Conservation (phyloP, 2,329 filamentous ascomycete species). For the Talaromyces sp. region DNA sequence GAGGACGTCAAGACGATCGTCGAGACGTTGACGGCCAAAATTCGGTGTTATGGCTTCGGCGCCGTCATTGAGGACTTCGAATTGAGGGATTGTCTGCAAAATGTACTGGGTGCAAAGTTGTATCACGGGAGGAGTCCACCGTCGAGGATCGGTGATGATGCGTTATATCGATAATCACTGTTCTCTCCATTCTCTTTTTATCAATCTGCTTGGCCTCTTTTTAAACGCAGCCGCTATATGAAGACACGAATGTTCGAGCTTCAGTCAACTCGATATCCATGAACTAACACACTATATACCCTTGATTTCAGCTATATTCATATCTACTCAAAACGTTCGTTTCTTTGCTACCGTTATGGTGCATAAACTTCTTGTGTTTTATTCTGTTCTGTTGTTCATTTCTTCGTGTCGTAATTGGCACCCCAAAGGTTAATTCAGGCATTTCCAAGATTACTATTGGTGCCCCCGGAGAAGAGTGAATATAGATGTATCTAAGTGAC, state of each 20-base stretch:
- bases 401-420: too few relatives aligned
- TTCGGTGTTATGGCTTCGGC: constrained; percentile 84
- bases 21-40: constrained; percentile 70
- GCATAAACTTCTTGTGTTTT: too few relatives aligned
- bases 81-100: constrained; percentile 68
- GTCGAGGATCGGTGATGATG: constrained; percentile 27
- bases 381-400: too few relatives aligned
- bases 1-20: constrained; percentile 70
- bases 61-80: constrained; percentile 67
- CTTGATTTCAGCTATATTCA: neutral
- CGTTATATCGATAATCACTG: constrained; percentile 24
- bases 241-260: neutral
- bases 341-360: neutral
- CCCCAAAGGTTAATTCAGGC: too few relatives aligned
- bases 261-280: neutral
- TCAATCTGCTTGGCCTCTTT: neutral
- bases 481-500: too few relatives aligned
- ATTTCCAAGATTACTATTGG: too few relatives aligned
- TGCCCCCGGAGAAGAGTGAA: neutral
- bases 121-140: constrained; percentile 20
- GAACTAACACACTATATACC: neutral
- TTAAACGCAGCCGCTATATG: neutral
- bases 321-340: neutral
- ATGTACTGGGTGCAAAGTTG: constrained; percentile 52
- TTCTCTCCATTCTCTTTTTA: neutral